Conservation (phyloP, 169 alveolate genomes). For the Cryptosporidium sp. region DNA sequence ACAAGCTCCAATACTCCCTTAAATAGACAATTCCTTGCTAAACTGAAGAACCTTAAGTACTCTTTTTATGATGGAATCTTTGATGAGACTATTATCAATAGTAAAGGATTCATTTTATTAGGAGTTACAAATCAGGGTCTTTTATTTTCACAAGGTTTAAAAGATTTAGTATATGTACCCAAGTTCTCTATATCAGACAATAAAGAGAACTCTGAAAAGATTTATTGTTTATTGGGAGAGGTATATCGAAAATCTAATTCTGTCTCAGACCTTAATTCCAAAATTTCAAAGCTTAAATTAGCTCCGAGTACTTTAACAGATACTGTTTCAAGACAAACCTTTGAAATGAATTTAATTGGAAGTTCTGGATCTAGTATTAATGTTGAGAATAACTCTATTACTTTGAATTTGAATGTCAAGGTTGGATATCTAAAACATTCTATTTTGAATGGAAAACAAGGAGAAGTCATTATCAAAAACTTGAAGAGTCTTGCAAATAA, state of each 20-base stretch:
- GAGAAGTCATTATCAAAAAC: background rate
- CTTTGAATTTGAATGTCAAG: background rate
- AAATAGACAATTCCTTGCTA: slow-evolving; percentile 11
- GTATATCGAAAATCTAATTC: background rate
- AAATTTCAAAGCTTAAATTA: background rate
- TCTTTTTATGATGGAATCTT: background rate
- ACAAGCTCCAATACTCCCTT: background rate
- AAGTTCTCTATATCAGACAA: slow-evolving; percentile 39
- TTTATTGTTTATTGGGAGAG: background rate
- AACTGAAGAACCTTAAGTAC: background rate
- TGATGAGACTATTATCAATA: background rate
- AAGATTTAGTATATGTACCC: slow-evolving; percentile 18
- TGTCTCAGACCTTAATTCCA: slow-evolving; percentile 17
- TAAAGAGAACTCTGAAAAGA: slow-evolving; percentile 4
- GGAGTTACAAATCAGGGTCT: slow-evolving; percentile 24
- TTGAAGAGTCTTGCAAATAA: background rate
- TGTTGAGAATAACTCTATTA: background rate
- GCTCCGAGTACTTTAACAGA: background rate
- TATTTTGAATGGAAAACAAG: background rate
- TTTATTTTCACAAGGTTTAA: background rate
- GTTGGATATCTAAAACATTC: slow-evolving; percentile 4
- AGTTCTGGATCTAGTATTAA: background rate
- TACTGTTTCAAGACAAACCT: background rate
- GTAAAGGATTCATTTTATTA: background rate
- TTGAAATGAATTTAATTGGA: background rate